Base-by-base conservation (phyloP, 2,329 filamentous ascomycete species). In the Paecilomyces variotii region DNA sequence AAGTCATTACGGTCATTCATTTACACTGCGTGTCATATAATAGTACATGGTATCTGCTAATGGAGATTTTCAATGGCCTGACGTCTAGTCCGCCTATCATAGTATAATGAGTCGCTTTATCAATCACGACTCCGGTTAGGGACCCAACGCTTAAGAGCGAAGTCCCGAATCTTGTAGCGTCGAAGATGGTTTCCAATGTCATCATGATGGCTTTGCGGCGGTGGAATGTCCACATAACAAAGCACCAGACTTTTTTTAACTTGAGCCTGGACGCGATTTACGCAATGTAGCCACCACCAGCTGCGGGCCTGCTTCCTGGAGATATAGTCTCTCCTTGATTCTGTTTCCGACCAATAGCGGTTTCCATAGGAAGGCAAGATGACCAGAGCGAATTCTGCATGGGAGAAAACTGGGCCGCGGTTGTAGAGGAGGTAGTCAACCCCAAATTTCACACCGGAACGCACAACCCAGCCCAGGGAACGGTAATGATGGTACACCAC, bases 361-460 rank as follows among this genome's bases (percentile, higher is more conserved):
- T 94, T 79, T 5, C 76, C 86, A 70, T 95, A 97, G 0, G 91
- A 87, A 0, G 94, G 93, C 2, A 97, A 71, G 49, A 99, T 85
- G 26, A 93, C 80, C 51, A 97, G 77, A 0, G 90, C 92, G 70
- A 97, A 99, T 69, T 97, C 91, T 25, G 94, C 94, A 70, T 99
- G 94, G 25, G 91, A 87, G 72, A 99, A 97, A 0, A 94, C 93
- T 0, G 94, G 94, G 0, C 94, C 94, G 24, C 91, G 87, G 58
- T 91, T 87, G 75, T 99, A 99, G 6, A 99, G 82, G n/a, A 99
- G 79, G 79, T 90, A 97, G 73, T 99, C 94, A 9, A 91, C 89
- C 25, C 90, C 90, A 67, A 99, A 99, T 70, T 99, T 99, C 71
- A 96, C 87, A 35, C 94, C 95, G 4, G 89, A 86, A 12, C 95